Conservation (phyloP, 208 protist species). For the Phytomonas francai region DNA sequence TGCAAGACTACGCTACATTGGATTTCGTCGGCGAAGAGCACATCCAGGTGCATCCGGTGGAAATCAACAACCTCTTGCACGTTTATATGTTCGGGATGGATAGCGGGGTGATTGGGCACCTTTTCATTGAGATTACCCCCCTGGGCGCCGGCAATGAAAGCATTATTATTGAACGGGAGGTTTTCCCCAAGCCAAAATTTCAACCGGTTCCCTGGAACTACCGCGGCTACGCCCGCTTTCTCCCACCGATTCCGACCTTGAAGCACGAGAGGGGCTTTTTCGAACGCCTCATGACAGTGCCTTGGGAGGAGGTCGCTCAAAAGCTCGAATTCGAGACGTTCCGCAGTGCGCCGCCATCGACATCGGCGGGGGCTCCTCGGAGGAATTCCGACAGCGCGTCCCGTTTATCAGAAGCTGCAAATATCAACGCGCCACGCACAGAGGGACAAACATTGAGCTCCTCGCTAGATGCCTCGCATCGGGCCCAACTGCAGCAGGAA, state of each 20-base stretch:
- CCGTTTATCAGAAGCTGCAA: not conserved
- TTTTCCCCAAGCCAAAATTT: conserved; percentile 26
- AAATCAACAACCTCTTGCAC: conserved; percentile 55
- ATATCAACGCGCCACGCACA: not conserved
- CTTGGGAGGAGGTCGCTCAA: conserved; percentile 71
- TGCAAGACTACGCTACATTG: conserved; percentile 50
- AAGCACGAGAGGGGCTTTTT: conserved; percentile 81
- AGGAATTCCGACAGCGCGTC: not conserved
- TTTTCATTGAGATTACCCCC: conserved; percentile 34
- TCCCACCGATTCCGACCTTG: conserved; percentile 54
- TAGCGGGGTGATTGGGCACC: conserved; percentile 54
- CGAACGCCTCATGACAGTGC: conserved; percentile 72
- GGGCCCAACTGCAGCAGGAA: not conserved
- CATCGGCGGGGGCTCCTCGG: conserved; percentile 5
- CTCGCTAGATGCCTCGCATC: not conserved
- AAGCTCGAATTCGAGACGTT: conserved; percentile 68
- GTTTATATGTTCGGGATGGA: conserved; percentile 63
- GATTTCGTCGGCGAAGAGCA: conserved; percentile 64
- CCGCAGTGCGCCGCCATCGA: conserved; percentile 12
- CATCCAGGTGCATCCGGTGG: conserved; percentile 43
- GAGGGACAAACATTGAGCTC: not conserved
- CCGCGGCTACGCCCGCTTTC: conserved; percentile 44
- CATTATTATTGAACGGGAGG: conserved; percentile 27
- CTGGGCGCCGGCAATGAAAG: conserved; percentile 27
- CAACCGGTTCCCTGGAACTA: conserved; percentile 49